Evolutionary conservation across 2,329 filamentous ascomycete genomes (phyloP).

Genomic region (Paramyrothecium roridum): DNA sequence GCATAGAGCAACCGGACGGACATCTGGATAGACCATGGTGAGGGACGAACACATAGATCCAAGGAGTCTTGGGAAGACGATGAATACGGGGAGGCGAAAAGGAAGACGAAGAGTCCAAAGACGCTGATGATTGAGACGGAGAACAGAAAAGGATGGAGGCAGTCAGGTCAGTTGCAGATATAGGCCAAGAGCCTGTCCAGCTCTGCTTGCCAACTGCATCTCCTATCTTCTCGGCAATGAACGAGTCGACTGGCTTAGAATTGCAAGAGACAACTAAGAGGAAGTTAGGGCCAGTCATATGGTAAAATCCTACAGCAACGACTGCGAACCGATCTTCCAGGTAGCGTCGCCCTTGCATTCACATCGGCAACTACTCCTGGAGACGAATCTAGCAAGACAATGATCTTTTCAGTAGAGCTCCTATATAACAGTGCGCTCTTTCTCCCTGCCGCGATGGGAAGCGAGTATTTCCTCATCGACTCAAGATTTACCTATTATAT

Average conservation of each 20-base stretch:
- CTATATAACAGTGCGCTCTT: too few species aligned
- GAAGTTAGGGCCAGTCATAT: background rate
- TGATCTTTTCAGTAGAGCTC: too few species aligned
- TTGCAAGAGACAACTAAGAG: background rate
- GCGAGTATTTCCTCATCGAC: too few species aligned
- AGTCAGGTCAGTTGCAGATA: background rate
- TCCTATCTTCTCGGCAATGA: background rate
- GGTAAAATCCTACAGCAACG: background rate
- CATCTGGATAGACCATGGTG: background rate
- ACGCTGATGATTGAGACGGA: too few species aligned
- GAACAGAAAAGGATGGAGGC: background rate
- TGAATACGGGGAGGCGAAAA: background rate
- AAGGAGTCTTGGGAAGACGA: background rate
- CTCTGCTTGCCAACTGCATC: background rate
- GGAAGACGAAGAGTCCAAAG: background rate
- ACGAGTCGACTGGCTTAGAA: background rate
- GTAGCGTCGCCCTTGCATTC: background rate
- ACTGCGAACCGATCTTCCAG: background rate
- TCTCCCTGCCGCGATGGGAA: too few species aligned
- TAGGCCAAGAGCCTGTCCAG: background rate
- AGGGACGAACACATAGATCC: background rate
- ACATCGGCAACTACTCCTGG: background rate
- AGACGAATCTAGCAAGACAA: background rate
- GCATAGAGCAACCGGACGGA: background rate
- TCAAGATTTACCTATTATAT: too few species aligned